These are phyloP conservation scores for Elongisporangium senticosum DNA, from an alignment of 352 stramenopile genomes.

Conservation along the genomic window DNA sequence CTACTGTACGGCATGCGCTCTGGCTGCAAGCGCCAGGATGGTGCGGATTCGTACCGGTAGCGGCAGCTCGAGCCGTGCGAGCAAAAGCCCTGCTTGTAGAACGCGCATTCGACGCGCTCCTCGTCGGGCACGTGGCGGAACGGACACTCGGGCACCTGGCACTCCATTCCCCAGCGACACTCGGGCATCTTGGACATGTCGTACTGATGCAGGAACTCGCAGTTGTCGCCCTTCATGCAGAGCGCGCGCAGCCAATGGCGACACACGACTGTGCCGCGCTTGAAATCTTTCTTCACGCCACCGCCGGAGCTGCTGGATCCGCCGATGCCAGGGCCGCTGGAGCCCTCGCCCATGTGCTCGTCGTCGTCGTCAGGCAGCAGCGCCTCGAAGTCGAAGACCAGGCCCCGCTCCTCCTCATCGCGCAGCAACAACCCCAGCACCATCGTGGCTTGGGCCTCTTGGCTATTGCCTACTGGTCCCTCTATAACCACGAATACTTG, in stretches of 20 bases:
- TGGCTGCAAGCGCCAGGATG: not conserved
- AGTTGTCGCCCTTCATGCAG: conserved; percentile 97
- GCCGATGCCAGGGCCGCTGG: conserved; percentile 32
- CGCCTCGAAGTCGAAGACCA: conserved; percentile 85
- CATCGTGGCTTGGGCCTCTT: conserved; percentile 22
- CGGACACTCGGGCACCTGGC: conserved; percentile 95
- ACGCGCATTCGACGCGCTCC: conserved; percentile 95
- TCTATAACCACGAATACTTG: not conserved
- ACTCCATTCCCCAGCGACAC: conserved; percentile 96
- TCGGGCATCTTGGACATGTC: conserved; percentile 97
- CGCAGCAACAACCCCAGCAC: conserved; percentile 72
- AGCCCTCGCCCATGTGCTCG: conserved; percentile 35
- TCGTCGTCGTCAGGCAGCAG: conserved; percentile 62
- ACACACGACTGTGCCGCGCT: conserved; percentile 94
- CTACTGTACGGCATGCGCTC: not conserved
- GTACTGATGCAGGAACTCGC: conserved; percentile 96
- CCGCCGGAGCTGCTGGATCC: conserved; percentile 28
- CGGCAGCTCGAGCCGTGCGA: conserved; percentile 95
- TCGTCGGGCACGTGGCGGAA: conserved; percentile 96
- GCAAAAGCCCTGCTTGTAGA: conserved; percentile 98
- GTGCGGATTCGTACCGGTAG: conserved; percentile 60
- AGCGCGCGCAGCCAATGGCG: conserved; percentile 96
- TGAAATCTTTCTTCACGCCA: conserved; percentile 80
- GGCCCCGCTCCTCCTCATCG: conserved; percentile 69
- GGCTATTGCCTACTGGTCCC: not conserved